phyloP scores from a whole-genome alignment of 1,284 basidiomycete species.

The Heliocybe sulcata region DNA sequence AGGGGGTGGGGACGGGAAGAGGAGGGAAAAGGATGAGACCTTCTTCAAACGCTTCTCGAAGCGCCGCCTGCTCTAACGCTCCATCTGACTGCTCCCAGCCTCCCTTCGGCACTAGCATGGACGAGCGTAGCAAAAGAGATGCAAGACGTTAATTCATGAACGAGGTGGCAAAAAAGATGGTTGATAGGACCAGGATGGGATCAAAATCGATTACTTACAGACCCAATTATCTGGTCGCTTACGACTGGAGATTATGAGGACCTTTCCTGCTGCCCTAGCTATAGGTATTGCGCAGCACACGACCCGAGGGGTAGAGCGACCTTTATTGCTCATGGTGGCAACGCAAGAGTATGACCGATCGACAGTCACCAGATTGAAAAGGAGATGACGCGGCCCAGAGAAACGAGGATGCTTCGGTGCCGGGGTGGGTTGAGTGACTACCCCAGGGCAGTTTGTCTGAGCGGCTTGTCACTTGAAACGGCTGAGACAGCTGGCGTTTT shows the following conservation, averaged over 20 bases:
- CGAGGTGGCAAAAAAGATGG: conserved; percentile 5
- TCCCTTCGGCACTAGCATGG: conserved; percentile 68
- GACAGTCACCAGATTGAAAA: background rate
- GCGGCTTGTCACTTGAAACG: background rate
- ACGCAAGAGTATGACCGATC: background rate
- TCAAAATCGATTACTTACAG: conserved; percentile 49
- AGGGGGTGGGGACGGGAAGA: conserved; percentile 24
- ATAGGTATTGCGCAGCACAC: conserved; percentile 85
- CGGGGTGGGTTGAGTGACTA: too few relatives aligned
- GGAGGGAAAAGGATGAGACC: conserved; percentile 69
- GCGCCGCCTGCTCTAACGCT: conserved; percentile 74
- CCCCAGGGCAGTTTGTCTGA: too few relatives aligned
- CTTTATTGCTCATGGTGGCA: conserved; percentile 63
- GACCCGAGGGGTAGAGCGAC: conserved; percentile 67
- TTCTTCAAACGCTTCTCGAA: conserved; percentile 86
- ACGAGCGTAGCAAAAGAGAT: conserved; percentile 4
- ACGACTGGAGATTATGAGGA: conserved; percentile 74
- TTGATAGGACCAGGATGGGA: conserved; percentile 2
- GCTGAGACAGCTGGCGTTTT: background rate
- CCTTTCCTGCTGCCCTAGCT: conserved; percentile 57
- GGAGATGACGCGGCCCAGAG: background rate
- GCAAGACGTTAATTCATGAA: conserved; percentile 6
- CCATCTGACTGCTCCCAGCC: conserved; percentile 78
- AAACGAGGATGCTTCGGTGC: background rate
- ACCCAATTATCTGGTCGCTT: conserved; percentile 76